phyloP scores from a whole-genome alignment of 2,329 filamentous ascomycete genomes.

The Monosporascus sp. region DNA sequence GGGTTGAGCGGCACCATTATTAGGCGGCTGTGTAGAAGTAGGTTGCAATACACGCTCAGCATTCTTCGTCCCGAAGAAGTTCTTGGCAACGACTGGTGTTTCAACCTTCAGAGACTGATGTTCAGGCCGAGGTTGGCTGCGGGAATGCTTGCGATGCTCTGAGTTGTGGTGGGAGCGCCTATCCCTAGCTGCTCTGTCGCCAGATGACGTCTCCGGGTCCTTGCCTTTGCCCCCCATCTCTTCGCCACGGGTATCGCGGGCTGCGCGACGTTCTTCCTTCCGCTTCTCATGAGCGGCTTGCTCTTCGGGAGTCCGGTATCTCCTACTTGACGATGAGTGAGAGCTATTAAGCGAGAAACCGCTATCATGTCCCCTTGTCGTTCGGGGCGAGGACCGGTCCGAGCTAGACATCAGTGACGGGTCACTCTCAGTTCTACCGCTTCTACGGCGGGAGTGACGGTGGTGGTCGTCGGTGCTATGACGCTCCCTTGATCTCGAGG shows the following conservation, averaged over 20 bases:
- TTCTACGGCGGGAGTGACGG: slow-evolving; percentile 32
- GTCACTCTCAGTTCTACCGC: slow-evolving; percentile 15
- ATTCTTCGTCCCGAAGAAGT: slow-evolving; percentile 37
- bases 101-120: slow-evolving; percentile 23
- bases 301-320: slow-evolving; percentile 41
- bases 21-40: slow-evolving; percentile 11
- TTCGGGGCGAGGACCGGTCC: slow-evolving; percentile 29
- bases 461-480: slow-evolving; percentile 22
- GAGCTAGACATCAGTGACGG: slow-evolving; percentile 20
- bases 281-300: slow-evolving; percentile 45
- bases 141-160: slow-evolving; percentile 37
- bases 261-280: slow-evolving; percentile 40
- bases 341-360: slow-evolving; percentile 39
- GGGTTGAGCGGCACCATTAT: slow-evolving; percentile 9
- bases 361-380: slow-evolving; percentile 41
- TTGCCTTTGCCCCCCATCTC: slow-evolving; percentile 31
- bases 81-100: slow-evolving; percentile 26
- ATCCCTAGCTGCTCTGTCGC: slow-evolving; percentile 8
- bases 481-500: slow-evolving; percentile 15
- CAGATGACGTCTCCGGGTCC: slow-evolving; percentile 16
- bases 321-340: slow-evolving; percentile 24
- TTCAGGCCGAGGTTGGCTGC: slow-evolving; percentile 34
- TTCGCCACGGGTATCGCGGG: slow-evolving; percentile 24
- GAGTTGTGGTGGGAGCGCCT: slow-evolving; percentile 32
- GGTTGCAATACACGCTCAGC: slow-evolving; percentile 28